Conservation (phyloP, 1,284 basidiomycete genomes). For the Coniophora puteana region DNA sequence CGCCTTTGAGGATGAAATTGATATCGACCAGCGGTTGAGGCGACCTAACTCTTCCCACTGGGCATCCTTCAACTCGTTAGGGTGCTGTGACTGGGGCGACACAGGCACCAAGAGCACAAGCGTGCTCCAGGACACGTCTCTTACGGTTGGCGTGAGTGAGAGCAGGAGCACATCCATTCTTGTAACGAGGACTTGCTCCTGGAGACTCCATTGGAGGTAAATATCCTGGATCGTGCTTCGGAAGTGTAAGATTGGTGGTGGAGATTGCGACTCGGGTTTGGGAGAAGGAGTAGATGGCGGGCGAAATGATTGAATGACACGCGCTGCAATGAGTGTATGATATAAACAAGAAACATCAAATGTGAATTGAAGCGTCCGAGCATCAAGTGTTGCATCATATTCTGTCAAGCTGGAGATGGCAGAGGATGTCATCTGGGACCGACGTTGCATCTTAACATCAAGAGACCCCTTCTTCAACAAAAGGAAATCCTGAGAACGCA, state of each 20-base stretch:
- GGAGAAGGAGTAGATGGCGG: slow-evolving; percentile 19
- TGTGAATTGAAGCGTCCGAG: slow-evolving; percentile 40
- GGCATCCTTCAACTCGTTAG: slow-evolving; percentile 29
- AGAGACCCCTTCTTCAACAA: slow-evolving; percentile 36
- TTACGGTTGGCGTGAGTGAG: slow-evolving; percentile 13
- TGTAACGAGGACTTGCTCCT: slow-evolving; percentile 43
- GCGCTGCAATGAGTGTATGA: slow-evolving; percentile 63
- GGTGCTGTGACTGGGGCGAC: slow-evolving; percentile 25
- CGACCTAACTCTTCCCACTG: slow-evolving; percentile 81
- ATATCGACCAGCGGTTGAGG: slow-evolving; percentile 59
- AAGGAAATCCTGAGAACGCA: slow-evolving; percentile 47
- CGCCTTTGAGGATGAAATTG: slow-evolving; percentile 23
- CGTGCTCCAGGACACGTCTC: slow-evolving; percentile 34
- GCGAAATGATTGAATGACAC: slow-evolving; percentile 46
- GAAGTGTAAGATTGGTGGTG: slow-evolving; percentile 25
- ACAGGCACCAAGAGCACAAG: slow-evolving; percentile 44
- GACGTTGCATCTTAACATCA: slow-evolving; percentile 35
- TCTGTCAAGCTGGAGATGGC: slow-evolving; percentile 24
- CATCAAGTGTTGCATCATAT: slow-evolving; percentile 36
- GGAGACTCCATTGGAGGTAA: slow-evolving; percentile 45
- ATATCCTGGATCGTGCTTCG: slow-evolving; percentile 36
- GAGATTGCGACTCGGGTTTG: slow-evolving; percentile 13
- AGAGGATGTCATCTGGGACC: slow-evolving; percentile 17
- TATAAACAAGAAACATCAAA: slow-evolving; percentile 75
- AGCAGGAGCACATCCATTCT: slow-evolving; percentile 43